Conservation (phyloP, 768 basidiomycete species). For the Cystobasidium onofrii region DNA sequence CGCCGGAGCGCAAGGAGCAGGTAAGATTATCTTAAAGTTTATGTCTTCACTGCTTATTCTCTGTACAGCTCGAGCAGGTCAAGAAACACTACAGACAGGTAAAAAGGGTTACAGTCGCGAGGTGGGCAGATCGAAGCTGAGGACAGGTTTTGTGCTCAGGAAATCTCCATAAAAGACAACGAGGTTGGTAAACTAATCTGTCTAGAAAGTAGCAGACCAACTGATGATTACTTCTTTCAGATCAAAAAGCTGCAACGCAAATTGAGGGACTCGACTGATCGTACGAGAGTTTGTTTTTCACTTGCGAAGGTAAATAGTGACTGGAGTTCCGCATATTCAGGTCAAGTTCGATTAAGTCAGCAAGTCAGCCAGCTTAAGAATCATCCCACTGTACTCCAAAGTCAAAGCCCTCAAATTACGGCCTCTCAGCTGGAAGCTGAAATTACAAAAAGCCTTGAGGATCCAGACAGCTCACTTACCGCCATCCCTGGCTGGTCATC, state of each 20-base stretch:
- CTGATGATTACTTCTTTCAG: no score
- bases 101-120: neutral
- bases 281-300: neutral
- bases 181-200: neutral
- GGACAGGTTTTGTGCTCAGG: neutral
- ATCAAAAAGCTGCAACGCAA: neutral
- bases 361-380: neutral
- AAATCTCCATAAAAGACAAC: neutral
- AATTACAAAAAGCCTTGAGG: neutral
- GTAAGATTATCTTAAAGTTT: neutral
- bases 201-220: no score
- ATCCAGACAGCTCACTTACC: neutral
- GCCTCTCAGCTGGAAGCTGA: neutral
- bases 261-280: neutral
- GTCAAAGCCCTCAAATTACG: neutral
- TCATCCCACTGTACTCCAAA: neutral
- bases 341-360: neutral
- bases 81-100: neutral
- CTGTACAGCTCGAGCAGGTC: neutral
- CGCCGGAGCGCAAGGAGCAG: neutral
- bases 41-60: no score
- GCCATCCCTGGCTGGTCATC: neutral
- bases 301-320: neutral
- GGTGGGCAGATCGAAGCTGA: neutral
- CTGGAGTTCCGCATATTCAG: neutral